phyloP scores from a whole-genome alignment of 2,329 filamentous ascomycete species.

The Huntiella savannae region DNA sequence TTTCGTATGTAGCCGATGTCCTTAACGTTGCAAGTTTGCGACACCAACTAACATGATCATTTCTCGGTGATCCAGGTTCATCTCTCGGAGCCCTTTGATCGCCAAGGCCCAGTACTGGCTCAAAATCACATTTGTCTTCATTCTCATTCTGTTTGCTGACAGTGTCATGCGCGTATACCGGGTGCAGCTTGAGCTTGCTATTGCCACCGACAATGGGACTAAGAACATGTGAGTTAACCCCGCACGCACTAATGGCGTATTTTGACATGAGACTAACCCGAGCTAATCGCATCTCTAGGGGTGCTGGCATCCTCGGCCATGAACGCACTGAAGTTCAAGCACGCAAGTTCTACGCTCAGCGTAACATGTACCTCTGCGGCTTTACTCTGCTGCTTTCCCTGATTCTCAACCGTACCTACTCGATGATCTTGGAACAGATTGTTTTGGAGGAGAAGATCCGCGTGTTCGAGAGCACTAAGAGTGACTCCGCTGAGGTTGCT shows the following conservation, averaged over 20 bases:
- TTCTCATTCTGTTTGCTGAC: slow-evolving; percentile 93
- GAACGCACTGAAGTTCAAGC: slow-evolving; percentile 97
- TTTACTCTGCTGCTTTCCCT: slow-evolving; percentile 98
- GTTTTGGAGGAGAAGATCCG: slow-evolving; percentile 83
- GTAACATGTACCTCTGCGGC: slow-evolving; percentile 99
- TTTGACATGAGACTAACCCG: slow-evolving; percentile 5
- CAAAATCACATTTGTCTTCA: slow-evolving; percentile 99
- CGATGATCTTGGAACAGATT: slow-evolving; percentile 84
- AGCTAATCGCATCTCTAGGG: slow-evolving; percentile 15
- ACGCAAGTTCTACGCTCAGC: slow-evolving; percentile 99
- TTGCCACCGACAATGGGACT: slow-evolving; percentile 43
- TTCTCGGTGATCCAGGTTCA: slow-evolving; percentile 43
- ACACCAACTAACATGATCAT: slow-evolving; percentile 1
- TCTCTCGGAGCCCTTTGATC: slow-evolving; percentile 67
- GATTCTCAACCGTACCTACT: slow-evolving; percentile 97
- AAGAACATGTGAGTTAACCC: slow-evolving; percentile 22
- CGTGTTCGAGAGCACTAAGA: slow-evolving; percentile 48
- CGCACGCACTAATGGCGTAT: background rate
- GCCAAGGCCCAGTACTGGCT: slow-evolving; percentile 94
- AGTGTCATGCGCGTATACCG: slow-evolving; percentile 92
- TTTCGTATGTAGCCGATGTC: slow-evolving; percentile 32
- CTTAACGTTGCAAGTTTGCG: background rate
- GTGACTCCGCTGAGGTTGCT: slow-evolving; percentile 50
- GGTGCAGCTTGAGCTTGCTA: slow-evolving; percentile 72
- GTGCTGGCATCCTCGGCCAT: slow-evolving; percentile 57